These are phyloP conservation scores for Panicum miliaceum DNA, from an alignment of 176 grass and related monocot species.

Conservation along the genomic window DNA sequence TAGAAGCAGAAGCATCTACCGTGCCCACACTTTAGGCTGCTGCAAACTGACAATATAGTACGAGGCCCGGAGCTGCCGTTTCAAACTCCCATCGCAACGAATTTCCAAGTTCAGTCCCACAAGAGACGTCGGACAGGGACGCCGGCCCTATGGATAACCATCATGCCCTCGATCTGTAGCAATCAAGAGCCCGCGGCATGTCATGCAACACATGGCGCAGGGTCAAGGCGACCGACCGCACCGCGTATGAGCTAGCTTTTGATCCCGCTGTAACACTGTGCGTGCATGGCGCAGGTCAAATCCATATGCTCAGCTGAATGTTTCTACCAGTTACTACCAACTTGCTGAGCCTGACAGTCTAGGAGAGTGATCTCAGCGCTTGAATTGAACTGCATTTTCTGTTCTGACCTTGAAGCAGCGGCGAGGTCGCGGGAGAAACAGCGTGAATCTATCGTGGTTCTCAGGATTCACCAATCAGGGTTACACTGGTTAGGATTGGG, in stretches of 20 bases:
- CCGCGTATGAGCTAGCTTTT: neutral
- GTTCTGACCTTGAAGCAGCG: slow-evolving; percentile 18
- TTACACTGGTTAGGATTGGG: neutral
- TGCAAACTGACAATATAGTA: neutral
- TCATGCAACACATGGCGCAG: neutral
- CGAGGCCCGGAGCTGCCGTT: neutral
- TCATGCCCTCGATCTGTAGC: neutral
- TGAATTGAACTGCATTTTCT: slow-evolving; percentile 31
- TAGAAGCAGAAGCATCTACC: neutral
- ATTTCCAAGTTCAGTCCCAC: slow-evolving; percentile 39
- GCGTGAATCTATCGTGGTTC: slow-evolving; percentile 15
- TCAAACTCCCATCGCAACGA: slow-evolving; percentile 1
- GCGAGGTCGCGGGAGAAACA: slow-evolving; percentile 9
- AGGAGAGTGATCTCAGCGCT: slow-evolving; percentile 35
- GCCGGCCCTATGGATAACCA: neutral
- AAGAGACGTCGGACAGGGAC: slow-evolving; percentile 52
- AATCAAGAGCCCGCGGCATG: neutral
- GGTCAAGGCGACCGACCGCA: slow-evolving; percentile 31
- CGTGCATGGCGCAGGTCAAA: slow-evolving; percentile 1
- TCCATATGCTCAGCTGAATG: neutral
- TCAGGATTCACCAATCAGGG: slow-evolving; percentile 1
- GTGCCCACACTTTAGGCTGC: neutral
- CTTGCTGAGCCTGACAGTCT: slow-evolving; percentile 35
- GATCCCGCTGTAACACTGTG: neutral
- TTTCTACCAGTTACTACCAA: neutral